Evolutionary conservation across 2,329 filamentous ascomycete species (phyloP), one percentile per base, ranked within the genome.

Genomic region (Sporothrix phasma): DNA sequence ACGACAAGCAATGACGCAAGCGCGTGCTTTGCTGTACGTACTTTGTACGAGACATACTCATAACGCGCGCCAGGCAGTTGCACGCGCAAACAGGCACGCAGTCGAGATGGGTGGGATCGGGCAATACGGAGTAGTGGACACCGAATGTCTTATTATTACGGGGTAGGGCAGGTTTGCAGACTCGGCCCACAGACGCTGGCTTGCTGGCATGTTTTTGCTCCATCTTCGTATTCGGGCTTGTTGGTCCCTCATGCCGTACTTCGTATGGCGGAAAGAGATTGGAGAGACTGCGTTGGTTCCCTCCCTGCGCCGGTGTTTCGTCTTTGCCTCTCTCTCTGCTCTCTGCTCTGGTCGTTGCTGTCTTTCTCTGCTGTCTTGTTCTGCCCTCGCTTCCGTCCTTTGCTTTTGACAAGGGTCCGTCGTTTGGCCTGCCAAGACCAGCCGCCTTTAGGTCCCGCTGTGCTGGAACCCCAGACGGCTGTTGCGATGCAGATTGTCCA

Each of bases 381-480:
- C 61, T 6, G 24, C 51, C 51, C 37, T 39, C 24, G 54, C 62
- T 46, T 53, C 34, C 58, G 51, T 43, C 58, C 58, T 47, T 31
- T 51, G 34, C 31, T n/a, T 37, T 19, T 19, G 60, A 53, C 46
- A 62, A 34, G 59, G 59, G 46, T 43, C 22, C 13, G 31, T 24
- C 34, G 46, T 19, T 15, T 41, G 19, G 53, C 26, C 43, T 49
- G 62, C 62, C 62, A 63, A 63, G 53, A 49, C 53, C 43, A 19
- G 4, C 56, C 56, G 15, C 39, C 58, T 17, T 49, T 51, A 51
- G 63, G 63, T 51, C 43, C 63, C 56, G 63, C 56, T 64, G 53
- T n/a, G 29, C 62, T 64, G 62, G 62, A 64, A 63, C 62, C 37
- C 41, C 53, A 39, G 31, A 41, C 49, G n/a, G 49, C 47, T n/a